Percentiles rank a stretch among this genome's conserved stretches.
phyloP scores from a whole-genome alignment of 2,329 filamentous ascomycete species.

The Colletotrichum spaethianum region DNA sequence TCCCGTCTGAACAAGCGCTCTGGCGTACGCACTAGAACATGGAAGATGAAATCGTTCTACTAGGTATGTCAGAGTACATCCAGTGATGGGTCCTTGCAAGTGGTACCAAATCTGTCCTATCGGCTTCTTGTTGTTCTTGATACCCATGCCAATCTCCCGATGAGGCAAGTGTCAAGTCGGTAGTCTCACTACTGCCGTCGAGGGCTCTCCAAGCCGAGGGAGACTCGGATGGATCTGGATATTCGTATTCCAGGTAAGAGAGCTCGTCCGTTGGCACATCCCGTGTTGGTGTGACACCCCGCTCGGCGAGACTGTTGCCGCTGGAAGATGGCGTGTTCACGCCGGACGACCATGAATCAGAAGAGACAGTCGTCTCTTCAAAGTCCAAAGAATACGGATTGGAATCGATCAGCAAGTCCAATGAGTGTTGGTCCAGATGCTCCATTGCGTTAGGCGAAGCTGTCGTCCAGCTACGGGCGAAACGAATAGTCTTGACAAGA shows the following conservation, averaged over 20 bases:
- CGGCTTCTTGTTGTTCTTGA: conserved; percentile 1
- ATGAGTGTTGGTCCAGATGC: background rate
- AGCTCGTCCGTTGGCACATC: background rate
- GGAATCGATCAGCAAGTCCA: background rate
- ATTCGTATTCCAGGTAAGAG: background rate
- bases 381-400: background rate
- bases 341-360: background rate
- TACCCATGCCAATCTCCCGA: background rate
- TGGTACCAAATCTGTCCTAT: background rate
- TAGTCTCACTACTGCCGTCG: background rate
- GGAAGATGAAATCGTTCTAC: conserved; percentile 7
- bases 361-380: background rate
- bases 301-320: background rate
- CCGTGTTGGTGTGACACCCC: background rate
- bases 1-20: conserved; percentile 4
- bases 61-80: background rate
- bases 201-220: background rate
- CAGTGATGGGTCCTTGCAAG: background rate
- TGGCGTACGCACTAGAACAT: conserved; percentile 12
- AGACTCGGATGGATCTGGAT: background rate
- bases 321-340: conserved; percentile 7
- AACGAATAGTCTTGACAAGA: background rate
- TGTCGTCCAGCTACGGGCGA: background rate
- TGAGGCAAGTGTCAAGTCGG: background rate
- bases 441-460: background rate